Percentiles rank a stretch among this genome's conserved stretches.
phyloP scores from a whole-genome alignment of 257 asterid species.

The Petrea volubilis region DNA sequence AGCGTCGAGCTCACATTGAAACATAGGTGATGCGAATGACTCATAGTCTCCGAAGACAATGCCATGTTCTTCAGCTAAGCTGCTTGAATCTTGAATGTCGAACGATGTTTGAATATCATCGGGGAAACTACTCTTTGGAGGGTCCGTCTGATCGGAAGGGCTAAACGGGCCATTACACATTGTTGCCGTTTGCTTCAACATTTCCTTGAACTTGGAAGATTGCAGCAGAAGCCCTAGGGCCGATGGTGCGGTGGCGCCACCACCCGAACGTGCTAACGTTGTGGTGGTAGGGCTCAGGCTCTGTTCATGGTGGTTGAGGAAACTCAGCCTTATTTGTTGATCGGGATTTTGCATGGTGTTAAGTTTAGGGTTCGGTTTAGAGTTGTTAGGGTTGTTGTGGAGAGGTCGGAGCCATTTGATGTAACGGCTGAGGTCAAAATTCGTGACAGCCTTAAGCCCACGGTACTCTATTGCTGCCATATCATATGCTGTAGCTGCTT shows the following conservation, averaged over 20 bases:
- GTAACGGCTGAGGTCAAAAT: slow-evolving; percentile 89
- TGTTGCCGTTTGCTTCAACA: slow-evolving; percentile 43
- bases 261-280: slow-evolving; percentile 17
- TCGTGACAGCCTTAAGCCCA: slow-evolving; percentile 89
- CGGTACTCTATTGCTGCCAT: slow-evolving; percentile 96
- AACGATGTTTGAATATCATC: slow-evolving; percentile 92
- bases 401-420: slow-evolving; percentile 49
- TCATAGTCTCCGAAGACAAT: slow-evolving; percentile 59
- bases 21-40: slow-evolving; percentile 55
- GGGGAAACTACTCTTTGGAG: slow-evolving; percentile 72
- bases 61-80: slow-evolving; percentile 66
- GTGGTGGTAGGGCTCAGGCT: slow-evolving; percentile 26
- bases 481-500: slow-evolving; percentile 96
- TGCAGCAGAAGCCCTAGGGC: slow-evolving; percentile 61
- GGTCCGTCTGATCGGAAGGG: slow-evolving; percentile 35
- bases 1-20: slow-evolving; percentile 62
- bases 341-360: too few species aligned
- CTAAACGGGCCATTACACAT: slow-evolving; percentile 36
- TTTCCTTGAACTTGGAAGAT: slow-evolving; percentile 67
- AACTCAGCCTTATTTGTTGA: slow-evolving; percentile 28
- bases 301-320: slow-evolving; percentile 32
- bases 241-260: slow-evolving; percentile 36
- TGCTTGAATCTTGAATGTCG: slow-evolving; percentile 68
- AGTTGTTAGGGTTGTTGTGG: slow-evolving; percentile 13
- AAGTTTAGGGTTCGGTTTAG: too few species aligned